Conservation (phyloP, 495 filamentous ascomycete species). For the Penicillium malachiteum region DNA sequence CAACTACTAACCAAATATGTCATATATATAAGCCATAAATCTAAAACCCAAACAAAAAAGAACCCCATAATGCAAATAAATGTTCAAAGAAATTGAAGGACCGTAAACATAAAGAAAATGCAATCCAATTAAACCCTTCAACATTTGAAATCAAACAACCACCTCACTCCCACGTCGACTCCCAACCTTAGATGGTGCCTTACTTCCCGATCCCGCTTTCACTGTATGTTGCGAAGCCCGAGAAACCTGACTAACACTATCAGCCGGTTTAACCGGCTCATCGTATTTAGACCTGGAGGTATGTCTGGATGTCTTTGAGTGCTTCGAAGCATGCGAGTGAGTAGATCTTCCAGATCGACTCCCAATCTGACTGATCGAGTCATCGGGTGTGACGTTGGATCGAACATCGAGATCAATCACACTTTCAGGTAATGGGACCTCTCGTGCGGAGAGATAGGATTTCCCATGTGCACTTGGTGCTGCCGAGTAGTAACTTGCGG, state of each 20-base stretch:
- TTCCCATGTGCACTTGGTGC: slow-evolving; percentile 17
- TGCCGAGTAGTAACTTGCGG: slow-evolving; percentile 14
- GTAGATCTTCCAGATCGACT: slow-evolving; percentile 18
- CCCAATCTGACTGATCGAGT: slow-evolving; percentile 41
- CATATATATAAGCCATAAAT: no score
- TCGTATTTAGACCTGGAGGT: slow-evolving; percentile 33
- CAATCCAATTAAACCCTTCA: no score
- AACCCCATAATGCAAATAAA: no score
- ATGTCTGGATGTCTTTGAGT: slow-evolving; percentile 26
- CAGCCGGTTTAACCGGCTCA: slow-evolving; percentile 55
- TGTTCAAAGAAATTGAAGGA: no score
- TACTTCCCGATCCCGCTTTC: slow-evolving; percentile 31
- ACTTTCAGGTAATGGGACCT: slow-evolving; percentile 52
- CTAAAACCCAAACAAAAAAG: no score
- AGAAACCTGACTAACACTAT: slow-evolving; percentile 66
- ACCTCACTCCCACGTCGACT: slow-evolving; percentile 25
- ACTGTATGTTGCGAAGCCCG: slow-evolving; percentile 37
- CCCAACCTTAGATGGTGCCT: slow-evolving; percentile 26
- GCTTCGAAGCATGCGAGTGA: slow-evolving; percentile 32
- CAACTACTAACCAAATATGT: no score
- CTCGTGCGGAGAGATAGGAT: slow-evolving; percentile 30
- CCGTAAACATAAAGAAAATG: no score
- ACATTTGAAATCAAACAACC: slow-evolving; percentile 5
- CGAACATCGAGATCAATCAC: slow-evolving; percentile 37
- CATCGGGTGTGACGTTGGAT: slow-evolving; percentile 34